Conservation (phyloP, 2,329 filamentous ascomycete genomes). For the Alternaria tenuissima region DNA sequence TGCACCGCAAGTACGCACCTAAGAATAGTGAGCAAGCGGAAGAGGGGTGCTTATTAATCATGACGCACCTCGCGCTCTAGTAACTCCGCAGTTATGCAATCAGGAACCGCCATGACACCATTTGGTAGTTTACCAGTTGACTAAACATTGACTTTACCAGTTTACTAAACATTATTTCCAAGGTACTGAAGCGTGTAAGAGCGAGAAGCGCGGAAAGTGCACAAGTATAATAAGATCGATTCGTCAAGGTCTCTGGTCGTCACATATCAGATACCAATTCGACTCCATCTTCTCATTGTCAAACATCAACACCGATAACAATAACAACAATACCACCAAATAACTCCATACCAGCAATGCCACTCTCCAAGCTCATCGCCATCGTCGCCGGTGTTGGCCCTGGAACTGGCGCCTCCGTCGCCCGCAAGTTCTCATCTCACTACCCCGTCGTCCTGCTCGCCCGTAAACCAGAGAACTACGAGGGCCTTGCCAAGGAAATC, state of each 20-base stretch:
- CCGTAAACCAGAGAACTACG: slow-evolving; percentile 70
- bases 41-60: slow-evolving; percentile 37
- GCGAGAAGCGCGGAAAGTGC: background rate
- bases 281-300: background rate
- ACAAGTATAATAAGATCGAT: background rate
- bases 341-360: slow-evolving; percentile 33
- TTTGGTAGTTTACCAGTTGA: slow-evolving; percentile 28
- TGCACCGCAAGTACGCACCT: background rate
- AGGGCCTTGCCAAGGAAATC: slow-evolving; percentile 74
- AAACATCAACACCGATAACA: background rate
- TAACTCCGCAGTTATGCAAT: slow-evolving; percentile 36
- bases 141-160: slow-evolving; percentile 34
- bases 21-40: background rate
- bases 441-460: slow-evolving; percentile 82
- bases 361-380: slow-evolving; percentile 65
- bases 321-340: background rate
- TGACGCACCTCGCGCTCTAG: slow-evolving; percentile 29
- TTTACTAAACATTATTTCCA: slow-evolving; percentile 36
- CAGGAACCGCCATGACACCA: slow-evolving; percentile 30
- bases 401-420: slow-evolving; percentile 71
- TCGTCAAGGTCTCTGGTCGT: background rate
- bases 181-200: background rate
- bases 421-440: slow-evolving; percentile 65
- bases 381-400: slow-evolving; percentile 77
- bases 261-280: background rate